These are phyloP conservation scores for Cryoendolithus antarcticus DNA, from an alignment of 2,329 filamentous ascomycete genomes.

Conservation along the genomic window DNA sequence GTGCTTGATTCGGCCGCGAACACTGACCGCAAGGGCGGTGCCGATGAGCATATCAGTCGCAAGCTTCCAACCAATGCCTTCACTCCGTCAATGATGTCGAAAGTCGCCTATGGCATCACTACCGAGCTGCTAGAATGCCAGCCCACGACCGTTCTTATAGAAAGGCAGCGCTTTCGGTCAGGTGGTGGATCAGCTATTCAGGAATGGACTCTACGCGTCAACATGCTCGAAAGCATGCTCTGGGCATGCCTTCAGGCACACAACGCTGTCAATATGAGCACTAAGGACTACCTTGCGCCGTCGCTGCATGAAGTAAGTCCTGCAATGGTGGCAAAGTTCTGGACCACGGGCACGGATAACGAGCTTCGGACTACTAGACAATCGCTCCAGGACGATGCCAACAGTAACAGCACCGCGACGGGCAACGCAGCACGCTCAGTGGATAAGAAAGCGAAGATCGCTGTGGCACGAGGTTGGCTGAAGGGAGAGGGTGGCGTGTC, in stretches of 20 bases:
- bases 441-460: constrained; percentile 50
- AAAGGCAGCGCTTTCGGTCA: constrained; percentile 52
- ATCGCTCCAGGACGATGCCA: too few relatives aligned
- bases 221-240: constrained; percentile 70
- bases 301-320: constrained; percentile 41
- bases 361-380: too few relatives aligned
- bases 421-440: background rate
- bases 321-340: constrained; percentile 43
- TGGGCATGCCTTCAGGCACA: constrained; percentile 56
- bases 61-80: constrained; percentile 9
- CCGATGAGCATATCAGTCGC: too few relatives aligned
- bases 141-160: constrained; percentile 61
- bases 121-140: constrained; percentile 37
- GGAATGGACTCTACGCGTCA: constrained; percentile 75
- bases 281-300: constrained; percentile 9
- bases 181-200: constrained; percentile 52
- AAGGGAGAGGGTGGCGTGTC: constrained; percentile 10
- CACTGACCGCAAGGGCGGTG: too few relatives aligned
- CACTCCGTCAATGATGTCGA: constrained; percentile 41
- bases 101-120: constrained; percentile 44
- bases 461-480: constrained; percentile 47
- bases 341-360: constrained; percentile 25
- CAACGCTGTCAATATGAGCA: constrained; percentile 9
- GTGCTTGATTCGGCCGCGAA: too few relatives aligned
- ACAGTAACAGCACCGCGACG: too few relatives aligned